Conservation (phyloP, 2,329 filamentous ascomycete genomes). For the Colletotrichum musae region DNA sequence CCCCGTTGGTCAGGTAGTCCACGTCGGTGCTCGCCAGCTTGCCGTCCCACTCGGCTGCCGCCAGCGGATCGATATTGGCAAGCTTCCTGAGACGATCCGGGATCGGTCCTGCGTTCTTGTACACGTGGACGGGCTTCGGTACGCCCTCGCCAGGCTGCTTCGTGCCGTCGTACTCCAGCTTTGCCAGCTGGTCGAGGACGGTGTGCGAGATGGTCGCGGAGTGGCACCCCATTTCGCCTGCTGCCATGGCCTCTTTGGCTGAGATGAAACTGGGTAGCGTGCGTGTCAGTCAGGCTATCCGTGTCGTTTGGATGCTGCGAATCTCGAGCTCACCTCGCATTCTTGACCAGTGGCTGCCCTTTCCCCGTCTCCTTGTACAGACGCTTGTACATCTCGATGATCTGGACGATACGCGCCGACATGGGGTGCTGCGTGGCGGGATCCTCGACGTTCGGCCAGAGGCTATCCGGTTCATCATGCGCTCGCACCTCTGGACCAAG, state of each 20-base stretch:
- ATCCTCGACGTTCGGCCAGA: conserved; percentile 64
- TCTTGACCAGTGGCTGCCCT: conserved; percentile 63
- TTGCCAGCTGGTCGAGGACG: conserved; percentile 55
- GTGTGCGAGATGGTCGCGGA: conserved; percentile 60
- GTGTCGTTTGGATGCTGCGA: no score
- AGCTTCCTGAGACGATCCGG: conserved; percentile 54
- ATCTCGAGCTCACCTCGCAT: conserved; percentile 43
- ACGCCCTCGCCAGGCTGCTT: conserved; percentile 55
- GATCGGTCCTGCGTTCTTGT: conserved; percentile 52
- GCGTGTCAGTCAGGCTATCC: no score
- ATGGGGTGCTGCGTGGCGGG: conserved; percentile 63
- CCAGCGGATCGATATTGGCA: conserved; percentile 56
- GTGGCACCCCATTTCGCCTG: conserved; percentile 62
- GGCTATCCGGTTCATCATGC: conserved; percentile 54
- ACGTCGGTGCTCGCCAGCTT: conserved; percentile 56
- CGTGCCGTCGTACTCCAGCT: conserved; percentile 53
- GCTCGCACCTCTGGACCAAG: conserved; percentile 55
- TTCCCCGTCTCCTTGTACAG: conserved; percentile 63
- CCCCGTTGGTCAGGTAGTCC: conserved; percentile 63
- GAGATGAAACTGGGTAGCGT: conserved; percentile 56
- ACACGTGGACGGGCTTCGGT: conserved; percentile 57
- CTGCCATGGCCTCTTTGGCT: conserved; percentile 60
- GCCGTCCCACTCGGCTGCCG: conserved; percentile 54
- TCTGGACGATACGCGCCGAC: conserved; percentile 62
- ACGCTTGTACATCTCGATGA: conserved; percentile 61